Percentiles rank a stretch among this genome's conserved stretches.
Evolutionary conservation across 2,329 filamentous ascomycete genomes (phyloP).

Genomic region (Nothophaeocryptopus gaeumannii): DNA sequence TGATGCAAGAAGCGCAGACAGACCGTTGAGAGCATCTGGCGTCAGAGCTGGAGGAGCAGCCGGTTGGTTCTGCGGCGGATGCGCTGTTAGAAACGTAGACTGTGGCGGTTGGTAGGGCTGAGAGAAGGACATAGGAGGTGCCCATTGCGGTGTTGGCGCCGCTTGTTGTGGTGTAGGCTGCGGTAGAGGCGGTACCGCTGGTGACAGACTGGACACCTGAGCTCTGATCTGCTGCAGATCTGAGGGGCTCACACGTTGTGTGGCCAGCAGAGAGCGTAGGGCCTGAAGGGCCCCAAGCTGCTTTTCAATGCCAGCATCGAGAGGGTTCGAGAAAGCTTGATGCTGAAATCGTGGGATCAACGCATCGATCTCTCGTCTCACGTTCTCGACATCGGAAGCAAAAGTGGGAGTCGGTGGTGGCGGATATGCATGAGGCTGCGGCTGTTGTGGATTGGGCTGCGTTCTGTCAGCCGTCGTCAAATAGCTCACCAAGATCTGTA

Average conservation of each 20-base stretch:
- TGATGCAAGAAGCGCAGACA: constrained; percentile 35
- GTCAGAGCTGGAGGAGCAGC: constrained; percentile 26
- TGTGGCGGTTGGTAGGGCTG: constrained; percentile 32
- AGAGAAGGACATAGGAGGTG: constrained; percentile 27
- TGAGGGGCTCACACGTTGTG: constrained; percentile 72
- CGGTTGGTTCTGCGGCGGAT: constrained; percentile 19
- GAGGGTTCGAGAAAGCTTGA: constrained; percentile 71
- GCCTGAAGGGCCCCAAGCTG: constrained; percentile 82
- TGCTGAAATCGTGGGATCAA: constrained; percentile 70
- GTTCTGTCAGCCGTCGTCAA: constrained; percentile 8
- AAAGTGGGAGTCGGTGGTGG: constrained; percentile 17
- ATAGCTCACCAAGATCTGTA: not conserved
- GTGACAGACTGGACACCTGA: constrained; percentile 74
- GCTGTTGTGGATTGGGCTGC: constrained; percentile 28
- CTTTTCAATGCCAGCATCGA: constrained; percentile 71
- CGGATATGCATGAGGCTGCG: constrained; percentile 17
- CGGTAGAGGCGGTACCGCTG: constrained; percentile 48
- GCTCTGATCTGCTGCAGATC: constrained; percentile 81
- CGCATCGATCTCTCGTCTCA: constrained; percentile 79
- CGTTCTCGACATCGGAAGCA: constrained; percentile 51
- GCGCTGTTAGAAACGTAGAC: constrained; percentile 20
- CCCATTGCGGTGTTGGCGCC: constrained; percentile 33
- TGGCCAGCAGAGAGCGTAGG: constrained; percentile 75
- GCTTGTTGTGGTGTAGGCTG: constrained; percentile 31
- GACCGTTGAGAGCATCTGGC: constrained; percentile 32